Percentiles rank a stretch among this genome's conserved stretches.
Evolutionary conservation across 805 yeast species (phyloP).

Genomic region (Schizosaccharomyces lindneri): DNA sequence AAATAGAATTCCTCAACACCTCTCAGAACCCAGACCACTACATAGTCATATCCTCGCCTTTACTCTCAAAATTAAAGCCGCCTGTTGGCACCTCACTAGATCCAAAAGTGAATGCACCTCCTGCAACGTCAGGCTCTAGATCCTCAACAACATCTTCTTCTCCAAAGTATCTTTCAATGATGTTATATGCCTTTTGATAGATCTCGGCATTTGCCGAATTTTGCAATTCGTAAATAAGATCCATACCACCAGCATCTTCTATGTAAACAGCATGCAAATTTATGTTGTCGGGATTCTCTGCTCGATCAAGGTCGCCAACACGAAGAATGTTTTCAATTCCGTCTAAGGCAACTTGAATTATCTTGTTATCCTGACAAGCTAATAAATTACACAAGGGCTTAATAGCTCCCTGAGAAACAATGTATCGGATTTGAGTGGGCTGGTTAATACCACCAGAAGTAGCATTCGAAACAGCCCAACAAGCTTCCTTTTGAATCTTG

Average conservation of each 20-base stretch:
- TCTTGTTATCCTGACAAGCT: slow-evolving; percentile 67
- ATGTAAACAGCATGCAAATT: slow-evolving; percentile 78
- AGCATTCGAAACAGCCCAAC: slow-evolving; percentile 98
- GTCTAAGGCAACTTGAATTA: slow-evolving; percentile 83
- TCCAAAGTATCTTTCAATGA: slow-evolving; percentile 75
- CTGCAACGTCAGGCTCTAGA: slow-evolving; percentile 58
- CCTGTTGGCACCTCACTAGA: background rate
- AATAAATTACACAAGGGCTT: slow-evolving; percentile 89
- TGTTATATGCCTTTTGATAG: slow-evolving; percentile 69
- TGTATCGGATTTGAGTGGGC: slow-evolving; percentile 82
- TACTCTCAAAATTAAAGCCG: background rate
- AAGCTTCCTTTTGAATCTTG: slow-evolving; percentile 92
- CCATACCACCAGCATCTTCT: slow-evolving; percentile 97
- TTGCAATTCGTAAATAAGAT: slow-evolving; percentile 82
- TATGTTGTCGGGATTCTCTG: slow-evolving; percentile 36
- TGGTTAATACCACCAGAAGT: slow-evolving; percentile 84
- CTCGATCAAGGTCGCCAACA: slow-evolving; percentile 84
- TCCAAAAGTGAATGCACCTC: slow-evolving; percentile 76
- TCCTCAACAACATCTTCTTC: slow-evolving; percentile 32
- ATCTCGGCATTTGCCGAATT: slow-evolving; percentile 75
- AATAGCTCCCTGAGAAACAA: slow-evolving; percentile 87
- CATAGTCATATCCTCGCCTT: background rate
- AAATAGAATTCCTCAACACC: background rate
- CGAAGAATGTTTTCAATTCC: slow-evolving; percentile 81
- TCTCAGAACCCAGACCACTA: background rate